Conservation (phyloP, 73 alveolate genomes). For the Uronychia binucleata region DNA sequence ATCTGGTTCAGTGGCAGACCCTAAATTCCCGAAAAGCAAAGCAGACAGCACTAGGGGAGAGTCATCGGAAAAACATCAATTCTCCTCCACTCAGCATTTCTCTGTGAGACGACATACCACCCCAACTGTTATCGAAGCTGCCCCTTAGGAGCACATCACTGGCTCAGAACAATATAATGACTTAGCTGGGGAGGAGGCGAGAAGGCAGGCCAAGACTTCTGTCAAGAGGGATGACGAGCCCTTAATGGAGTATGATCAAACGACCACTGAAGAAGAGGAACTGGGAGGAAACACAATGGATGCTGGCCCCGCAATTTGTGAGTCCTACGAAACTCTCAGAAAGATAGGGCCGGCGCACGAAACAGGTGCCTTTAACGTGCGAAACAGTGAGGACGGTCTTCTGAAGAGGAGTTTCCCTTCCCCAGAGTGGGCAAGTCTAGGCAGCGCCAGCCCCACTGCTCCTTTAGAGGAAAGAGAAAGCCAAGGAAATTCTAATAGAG, state of each 20-base stretch:
- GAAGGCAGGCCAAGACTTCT: no score
- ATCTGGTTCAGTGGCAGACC: neutral
- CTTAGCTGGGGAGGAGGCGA: no score
- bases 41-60: neutral
- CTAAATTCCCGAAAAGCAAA: neutral
- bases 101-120: neutral
- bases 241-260: no score
- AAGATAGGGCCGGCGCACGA: neutral
- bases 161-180: no score
- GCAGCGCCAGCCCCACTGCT: neutral
- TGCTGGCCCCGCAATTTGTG: neutral
- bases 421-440: neutral
- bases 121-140: neutral
- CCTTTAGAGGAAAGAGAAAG: neutral
- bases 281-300: no score
- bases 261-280: no score
- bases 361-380: neutral
- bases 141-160: no score
- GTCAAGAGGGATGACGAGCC: no score
- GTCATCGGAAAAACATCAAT: neutral
- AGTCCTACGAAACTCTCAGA: neutral
- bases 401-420: neutral
- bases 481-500: no score
- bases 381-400: neutral
- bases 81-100: no score